Base-by-base conservation (phyloP, 805 yeast species). In the Lipomyces mesembrius region DNA sequence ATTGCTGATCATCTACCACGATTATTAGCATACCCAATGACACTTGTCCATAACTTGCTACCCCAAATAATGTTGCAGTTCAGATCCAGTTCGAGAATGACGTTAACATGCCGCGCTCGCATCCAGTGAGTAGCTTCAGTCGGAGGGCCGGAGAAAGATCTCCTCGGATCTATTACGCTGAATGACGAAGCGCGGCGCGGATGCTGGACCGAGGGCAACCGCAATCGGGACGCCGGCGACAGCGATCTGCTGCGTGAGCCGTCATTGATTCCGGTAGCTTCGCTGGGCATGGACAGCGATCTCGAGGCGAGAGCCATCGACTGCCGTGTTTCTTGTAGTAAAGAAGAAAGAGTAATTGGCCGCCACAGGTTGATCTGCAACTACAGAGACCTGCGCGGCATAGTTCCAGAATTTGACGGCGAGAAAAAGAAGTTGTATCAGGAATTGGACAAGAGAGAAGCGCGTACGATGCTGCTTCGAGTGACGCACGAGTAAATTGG, bases 81-180 rank as follows among this genome's bases (percentile, higher is more conserved):
- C 75, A 92, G 78, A 74, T 89, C 93, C 68, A 95, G 79, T 77
- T 94, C 99, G 78, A 94, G 79, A 2, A 94, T 88, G n/a, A 88
- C 87, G 12, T 91, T 88, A 1, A 69, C 73, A 56, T 70, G 72
- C 56, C 71, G 60, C 9, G 55, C 57, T 7, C 70, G 62, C 27
- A 57, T 49, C 65, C 65, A 63, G 17, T 61, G 53, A 14, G 52
- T 25, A 2, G 58, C 60, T n/a, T 59, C 34, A 56, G 39, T 20
- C 2, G 53, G 25, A 6, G 20, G 3, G 34, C 17, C n/a, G 8
- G 55, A 52, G 11, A 14, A 6, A 11, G 55, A 25, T 9, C 32
- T 25, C 32, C 32, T 27, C 55, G 55, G 55, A 22, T 6, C 55
- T 6, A 52, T 3, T 29, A 29, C 55, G 32, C 55, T 22, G 49